Percentiles rank a stretch among this genome's conserved stretches.
phyloP scores from a whole-genome alignment of 805 yeast species.

The Soucietia sequanensis region DNA sequence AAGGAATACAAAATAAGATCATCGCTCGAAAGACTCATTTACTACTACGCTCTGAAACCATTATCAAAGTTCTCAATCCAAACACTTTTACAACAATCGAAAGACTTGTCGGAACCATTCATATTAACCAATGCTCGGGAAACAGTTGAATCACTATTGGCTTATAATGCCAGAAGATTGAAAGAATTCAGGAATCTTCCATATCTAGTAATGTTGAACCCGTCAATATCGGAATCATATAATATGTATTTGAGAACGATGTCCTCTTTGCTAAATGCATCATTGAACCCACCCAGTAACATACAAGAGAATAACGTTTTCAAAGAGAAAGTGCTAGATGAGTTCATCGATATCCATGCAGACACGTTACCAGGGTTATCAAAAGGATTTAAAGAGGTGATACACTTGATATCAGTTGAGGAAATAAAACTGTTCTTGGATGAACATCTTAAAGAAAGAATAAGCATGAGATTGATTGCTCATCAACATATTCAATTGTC shows the following conservation, averaged over 20 bases:
- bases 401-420: constrained; percentile 42
- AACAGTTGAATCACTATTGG: constrained; percentile 55
- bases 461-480: constrained; percentile 80
- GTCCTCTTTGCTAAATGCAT: constrained; percentile 33
- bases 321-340: constrained; percentile 46
- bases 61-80: constrained; percentile 54
- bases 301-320: constrained; percentile 55
- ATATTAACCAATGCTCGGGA: constrained; percentile 48
- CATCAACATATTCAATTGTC: constrained; percentile 79
- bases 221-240: constrained; percentile 78
- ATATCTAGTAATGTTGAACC: constrained; percentile 81
- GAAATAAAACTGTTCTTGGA: constrained; percentile 66
- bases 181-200: constrained; percentile 73
- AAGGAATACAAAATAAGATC: constrained; percentile 58
- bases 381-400: constrained; percentile 74
- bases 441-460: constrained; percentile 76
- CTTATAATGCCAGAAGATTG: constrained; percentile 68
- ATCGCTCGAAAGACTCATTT: constrained; percentile 56
- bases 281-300: constrained; percentile 40
- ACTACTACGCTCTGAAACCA: constrained; percentile 51
- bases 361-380: constrained; percentile 83
- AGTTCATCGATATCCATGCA: constrained; percentile 71
- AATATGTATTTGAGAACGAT: constrained; percentile 70
- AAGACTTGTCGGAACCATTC: constrained; percentile 35
- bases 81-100: constrained; percentile 44